Evolutionary conservation across 2,329 filamentous ascomycete genomes (phyloP).

Genomic region (Xylaria sp.): DNA sequence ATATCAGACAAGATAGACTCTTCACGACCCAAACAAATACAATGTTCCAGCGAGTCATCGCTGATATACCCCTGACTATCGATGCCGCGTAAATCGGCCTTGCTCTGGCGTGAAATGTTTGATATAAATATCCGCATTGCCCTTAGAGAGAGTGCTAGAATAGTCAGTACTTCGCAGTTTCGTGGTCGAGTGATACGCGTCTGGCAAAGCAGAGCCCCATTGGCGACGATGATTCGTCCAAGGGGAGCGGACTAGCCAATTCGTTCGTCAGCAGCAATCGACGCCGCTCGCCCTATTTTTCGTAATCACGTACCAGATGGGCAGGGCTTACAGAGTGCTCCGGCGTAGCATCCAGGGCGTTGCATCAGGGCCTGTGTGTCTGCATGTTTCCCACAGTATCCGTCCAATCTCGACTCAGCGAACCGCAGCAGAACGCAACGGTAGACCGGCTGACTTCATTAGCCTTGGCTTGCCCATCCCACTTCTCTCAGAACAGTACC

Average conservation of each 20-base stretch:
- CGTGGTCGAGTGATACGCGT: background rate
- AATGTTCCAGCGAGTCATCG: conserved; percentile 34
- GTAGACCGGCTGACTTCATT: conserved; percentile 26
- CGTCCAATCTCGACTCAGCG: conserved; percentile 21
- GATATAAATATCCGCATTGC: background rate
- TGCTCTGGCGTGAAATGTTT: background rate
- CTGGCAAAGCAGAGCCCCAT: background rate
- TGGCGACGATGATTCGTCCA: background rate
- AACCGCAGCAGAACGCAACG: conserved; percentile 22
- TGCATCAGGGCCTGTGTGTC: conserved; percentile 28
- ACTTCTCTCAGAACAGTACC: background rate
- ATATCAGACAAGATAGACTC: conserved; percentile 34
- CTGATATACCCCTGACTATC: background rate
- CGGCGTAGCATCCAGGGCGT: conserved; percentile 11
- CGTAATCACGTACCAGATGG: conserved; percentile 24
- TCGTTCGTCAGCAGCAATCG: conserved; percentile 36
- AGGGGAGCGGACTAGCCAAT: conserved; percentile 28
- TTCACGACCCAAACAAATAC: conserved; percentile 40
- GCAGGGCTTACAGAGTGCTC: conserved; percentile 30
- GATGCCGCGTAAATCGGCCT: background rate
- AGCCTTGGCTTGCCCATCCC: conserved; percentile 11
- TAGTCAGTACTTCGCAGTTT: no score
- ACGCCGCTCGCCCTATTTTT: conserved; percentile 44
- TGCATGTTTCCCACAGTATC: conserved; percentile 24
- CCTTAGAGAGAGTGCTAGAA: background rate